phyloP scores from a whole-genome alignment of 2,329 filamentous ascomycete genomes.

The Botrytis medusae region DNA sequence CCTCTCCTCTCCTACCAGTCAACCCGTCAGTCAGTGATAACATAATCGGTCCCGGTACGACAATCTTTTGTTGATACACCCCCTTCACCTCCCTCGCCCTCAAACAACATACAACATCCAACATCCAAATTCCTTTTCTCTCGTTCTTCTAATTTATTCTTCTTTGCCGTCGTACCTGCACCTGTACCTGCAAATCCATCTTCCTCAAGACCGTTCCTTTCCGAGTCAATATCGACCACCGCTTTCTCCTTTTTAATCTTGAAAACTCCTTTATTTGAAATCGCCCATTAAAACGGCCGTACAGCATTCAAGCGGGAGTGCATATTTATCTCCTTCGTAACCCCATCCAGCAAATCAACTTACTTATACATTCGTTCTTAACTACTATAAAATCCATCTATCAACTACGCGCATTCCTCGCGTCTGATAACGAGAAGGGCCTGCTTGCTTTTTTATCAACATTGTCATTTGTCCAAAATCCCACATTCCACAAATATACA shows the following conservation, averaged over 20 bases:
- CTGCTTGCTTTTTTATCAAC: neutral
- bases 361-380: conserved; percentile 17
- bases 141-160: neutral
- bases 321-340: neutral
- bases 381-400: neutral
- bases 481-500: conserved; percentile 23
- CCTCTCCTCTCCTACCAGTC: neutral
- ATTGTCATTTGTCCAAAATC: conserved; percentile 20
- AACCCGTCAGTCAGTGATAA: neutral
- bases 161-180: neutral
- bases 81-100: neutral
- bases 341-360: conserved; percentile 1
- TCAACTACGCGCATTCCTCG: conserved; percentile 18
- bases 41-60: neutral
- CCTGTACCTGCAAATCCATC: neutral
- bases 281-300: neutral
- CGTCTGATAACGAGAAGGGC: neutral
- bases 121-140: neutral
- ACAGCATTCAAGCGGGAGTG: neutral
- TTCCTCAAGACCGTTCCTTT: neutral
- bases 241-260: neutral
- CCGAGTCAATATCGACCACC: neutral
- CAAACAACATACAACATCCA: neutral
- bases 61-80: neutral
- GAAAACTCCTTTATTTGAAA: neutral